phyloP scores from a whole-genome alignment of 257 asterid genomes.

The Salvia hispanica region DNA sequence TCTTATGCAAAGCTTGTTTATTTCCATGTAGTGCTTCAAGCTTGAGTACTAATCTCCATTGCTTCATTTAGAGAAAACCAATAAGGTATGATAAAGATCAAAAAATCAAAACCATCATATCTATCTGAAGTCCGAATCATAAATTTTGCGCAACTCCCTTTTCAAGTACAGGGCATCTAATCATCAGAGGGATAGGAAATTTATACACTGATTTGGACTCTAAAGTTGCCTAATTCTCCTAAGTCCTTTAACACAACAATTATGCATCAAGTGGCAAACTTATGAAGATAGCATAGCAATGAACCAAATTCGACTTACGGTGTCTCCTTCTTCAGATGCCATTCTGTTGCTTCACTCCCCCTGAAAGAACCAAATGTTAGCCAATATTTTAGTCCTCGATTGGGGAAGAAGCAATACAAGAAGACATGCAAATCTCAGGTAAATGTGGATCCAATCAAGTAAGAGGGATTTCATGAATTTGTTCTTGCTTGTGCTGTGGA shows the following conservation, averaged over 20 bases:
- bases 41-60: background rate
- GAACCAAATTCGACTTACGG: conserved; percentile 26
- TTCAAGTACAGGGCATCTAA: background rate
- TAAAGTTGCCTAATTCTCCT: no score
- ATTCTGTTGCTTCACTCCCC: conserved; percentile 17
- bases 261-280: conserved; percentile 1
- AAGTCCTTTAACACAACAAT: no score
- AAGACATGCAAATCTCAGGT: background rate
- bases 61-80: background rate
- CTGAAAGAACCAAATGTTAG: background rate
- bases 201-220: no score
- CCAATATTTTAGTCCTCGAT: background rate
- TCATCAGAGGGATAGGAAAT: background rate
- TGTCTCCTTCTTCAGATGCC: conserved; percentile 12
- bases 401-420: conserved; percentile 4
- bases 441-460: conserved; percentile 1
- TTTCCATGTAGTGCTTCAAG: background rate
- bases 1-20: background rate
- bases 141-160: background rate
- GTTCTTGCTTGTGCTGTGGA: conserved; percentile 4
- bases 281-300: background rate
- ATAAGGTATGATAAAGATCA: background rate
- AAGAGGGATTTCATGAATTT: background rate
- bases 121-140: background rate
- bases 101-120: background rate